Evolutionary conservation across 2,329 filamentous ascomycete species (phyloP), one percentile per base, ranked within the genome.

Genomic region (Pseudogymnoascus sp.): DNA sequence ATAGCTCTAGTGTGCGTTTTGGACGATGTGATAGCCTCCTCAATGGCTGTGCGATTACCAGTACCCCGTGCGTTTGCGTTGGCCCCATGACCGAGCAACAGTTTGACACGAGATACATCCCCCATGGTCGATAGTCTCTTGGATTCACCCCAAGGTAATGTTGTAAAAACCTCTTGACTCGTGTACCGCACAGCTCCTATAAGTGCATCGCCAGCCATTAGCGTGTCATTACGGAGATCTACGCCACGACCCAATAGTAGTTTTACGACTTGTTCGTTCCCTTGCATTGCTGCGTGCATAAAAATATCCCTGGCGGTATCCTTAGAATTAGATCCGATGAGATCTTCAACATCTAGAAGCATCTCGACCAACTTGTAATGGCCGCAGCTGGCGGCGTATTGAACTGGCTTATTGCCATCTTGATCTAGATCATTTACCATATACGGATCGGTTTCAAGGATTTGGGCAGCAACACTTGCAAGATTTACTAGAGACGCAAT

Each of bases 331-430:
- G 53, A 42, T 9, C 36, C 60, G 21, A 63, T 23, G 21, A 37
- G n/a, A 12, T 64, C 65, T 6, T 63, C 63, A 3, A 61, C 65
- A 34, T 66, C 38, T 5, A 69, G 61, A 34, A 69, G 64, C 5
- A 62, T 9, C 31, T 63, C 34, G 11, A 65, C 62, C 18, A 68
- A 34, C 60, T 65, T 37, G 40, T 4, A 49, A 23, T 68, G 60
- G 1, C 67, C 66, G 34, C 16, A 59, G 1, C 8, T 36, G 23
- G 60, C 21, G 12, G 66, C 64, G 65, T 61, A 60, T n/a, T 68
- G 62, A 2, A 68, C 53, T 53, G 64, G 63, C 49, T 11, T 64
- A 16, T 38, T 62, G 28, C 60, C n/a, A n/a, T n/a, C n/a, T n/a
- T n/a, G 5, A 59, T 66, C 65, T 46, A 21, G n/a, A 21, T 36